Evolutionary conservation across 495 filamentous ascomycete genomes (phyloP).

Genomic region (Rusavskia elegans): DNA sequence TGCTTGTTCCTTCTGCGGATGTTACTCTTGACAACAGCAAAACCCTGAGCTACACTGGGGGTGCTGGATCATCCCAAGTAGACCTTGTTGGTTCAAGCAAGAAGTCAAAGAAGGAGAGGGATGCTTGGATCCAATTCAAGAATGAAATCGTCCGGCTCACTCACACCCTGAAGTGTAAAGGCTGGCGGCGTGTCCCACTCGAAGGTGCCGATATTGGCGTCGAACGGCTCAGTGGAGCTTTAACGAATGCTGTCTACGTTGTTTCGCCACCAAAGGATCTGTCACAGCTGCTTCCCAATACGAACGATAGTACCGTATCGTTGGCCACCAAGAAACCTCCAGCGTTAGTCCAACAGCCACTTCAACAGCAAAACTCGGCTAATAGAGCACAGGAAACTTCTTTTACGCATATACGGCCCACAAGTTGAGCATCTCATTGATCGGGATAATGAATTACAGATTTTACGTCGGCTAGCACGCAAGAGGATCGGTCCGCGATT

Average conservation of each 20-base stretch:
- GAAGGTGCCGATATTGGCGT: conserved; percentile 61
- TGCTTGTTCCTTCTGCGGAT: conserved; percentile 61
- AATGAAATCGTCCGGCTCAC: conserved; percentile 73
- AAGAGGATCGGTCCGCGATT: conserved; percentile 88
- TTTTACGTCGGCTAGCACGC: conserved; percentile 68
- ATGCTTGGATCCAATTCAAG: conserved; percentile 71
- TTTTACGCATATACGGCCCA: conserved; percentile 87
- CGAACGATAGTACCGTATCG: conserved; percentile 21
- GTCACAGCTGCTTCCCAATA: conserved; percentile 17
- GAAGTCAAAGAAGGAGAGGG: conserved; percentile 44
- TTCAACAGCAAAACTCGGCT: conserved; percentile 3
- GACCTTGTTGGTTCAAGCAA: conserved; percentile 20
- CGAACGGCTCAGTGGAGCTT: conserved; percentile 73
- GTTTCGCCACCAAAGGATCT: conserved; percentile 61
- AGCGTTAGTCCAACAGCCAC: conserved; percentile 25
- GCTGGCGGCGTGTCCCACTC: conserved; percentile 74
- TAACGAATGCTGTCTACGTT: conserved; percentile 94
- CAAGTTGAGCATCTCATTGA: conserved; percentile 95
- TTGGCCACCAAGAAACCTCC: conserved; percentile 31
- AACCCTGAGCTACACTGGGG: conserved; percentile 58
- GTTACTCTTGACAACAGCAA: conserved; percentile 75
- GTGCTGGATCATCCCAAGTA: conserved; percentile 28
- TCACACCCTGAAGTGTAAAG: conserved; percentile 76
- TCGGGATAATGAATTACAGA: conserved; percentile 72
- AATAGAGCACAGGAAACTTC: conserved; percentile 45